Conservation (phyloP, 306 rosid genomes). For the Carpinus viminea region DNA sequence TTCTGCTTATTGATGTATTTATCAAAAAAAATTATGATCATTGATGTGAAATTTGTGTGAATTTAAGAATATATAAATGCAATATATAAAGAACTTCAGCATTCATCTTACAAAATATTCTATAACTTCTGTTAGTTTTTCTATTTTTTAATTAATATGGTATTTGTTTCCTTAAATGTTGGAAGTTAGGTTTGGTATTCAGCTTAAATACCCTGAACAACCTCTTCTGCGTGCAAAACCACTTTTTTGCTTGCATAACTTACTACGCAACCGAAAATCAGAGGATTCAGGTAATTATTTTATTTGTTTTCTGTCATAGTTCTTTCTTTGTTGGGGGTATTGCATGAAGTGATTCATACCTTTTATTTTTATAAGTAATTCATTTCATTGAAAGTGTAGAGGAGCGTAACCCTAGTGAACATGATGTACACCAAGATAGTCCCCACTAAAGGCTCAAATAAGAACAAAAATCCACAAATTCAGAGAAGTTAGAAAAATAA, state of each 20-base stretch:
- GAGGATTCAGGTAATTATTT: constrained; percentile 61
- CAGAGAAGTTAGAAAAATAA: no score
- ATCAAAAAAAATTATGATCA: no score
- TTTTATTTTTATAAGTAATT: no score
- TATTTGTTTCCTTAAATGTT: constrained; percentile 26
- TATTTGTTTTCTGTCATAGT: not conserved
- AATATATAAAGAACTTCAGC: not conserved
- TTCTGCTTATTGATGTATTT: constrained; percentile 17
- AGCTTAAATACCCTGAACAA: constrained; percentile 70
- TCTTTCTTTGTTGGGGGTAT: not conserved
- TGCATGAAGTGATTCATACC: not conserved
- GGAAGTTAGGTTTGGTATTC: constrained; percentile 67
- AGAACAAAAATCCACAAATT: no score
- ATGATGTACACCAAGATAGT: no score
- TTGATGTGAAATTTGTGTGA: not conserved
- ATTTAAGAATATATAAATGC: not conserved
- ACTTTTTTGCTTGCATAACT: constrained; percentile 69
- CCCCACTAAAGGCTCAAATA: no score
- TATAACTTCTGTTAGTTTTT: not conserved
- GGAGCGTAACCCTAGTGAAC: no score
- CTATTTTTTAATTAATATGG: constrained; percentile 3
- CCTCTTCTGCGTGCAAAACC: constrained; percentile 79
- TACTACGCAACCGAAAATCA: constrained; percentile 67
- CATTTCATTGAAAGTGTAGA: no score
- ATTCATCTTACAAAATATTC: constrained; percentile 4